Base-by-base conservation (phyloP, 768 basidiomycete species). In the Phanerodontia chrysosporium region DNA sequence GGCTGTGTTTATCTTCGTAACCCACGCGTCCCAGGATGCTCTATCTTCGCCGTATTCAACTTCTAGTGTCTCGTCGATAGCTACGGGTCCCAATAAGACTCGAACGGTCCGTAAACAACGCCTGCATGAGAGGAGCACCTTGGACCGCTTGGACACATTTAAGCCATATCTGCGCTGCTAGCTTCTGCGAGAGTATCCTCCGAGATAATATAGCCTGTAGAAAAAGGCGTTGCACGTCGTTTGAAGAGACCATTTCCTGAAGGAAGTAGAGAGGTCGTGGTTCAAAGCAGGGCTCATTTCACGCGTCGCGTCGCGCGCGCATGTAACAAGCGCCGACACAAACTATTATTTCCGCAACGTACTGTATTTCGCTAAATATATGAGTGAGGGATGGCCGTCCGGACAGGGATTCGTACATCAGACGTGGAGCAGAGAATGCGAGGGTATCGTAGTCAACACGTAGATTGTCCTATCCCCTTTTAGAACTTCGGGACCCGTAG, bases 401-500 rank as follows among this genome's bases (percentile, higher is more conserved):
- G 7, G 32, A 7, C 32, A 6, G 32, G 32, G 13, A 35, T 35
- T 46, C 58, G 44, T 53, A 27, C 18, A 42, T 44, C n/a, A 42
- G 39, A 32, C 51, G 51, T 39, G 29, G 25, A 57, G 39, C 45
- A 42, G 24, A 42, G 18, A 39, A 36, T 53, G 22, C 36, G 24
- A 12, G n/a, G 52, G 58, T 59, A 59, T 59, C 51, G 51, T 59
- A 4, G 24, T 42, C 18, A 53, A 42, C 35, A 39, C 22, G 52
- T 32, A 25, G 16, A 24, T 24, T 36, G 9, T 24, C 35, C 25
- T 27, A 42, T n/a, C 52, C 36, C 9, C n/a, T 9, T 22, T 35
- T 45, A 91, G 48, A 83, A 65, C 75, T 94, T 94, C 13, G 92
- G 90, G 53, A 98, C 84, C 51, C 86, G 82, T 48, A 99, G 78